A percentile compares a stretch with the other conserved stretches of the same genome.
Conservation (phyloP, 768 basidiomycete species). For the Coprinopsis strossmayeri region DNA sequence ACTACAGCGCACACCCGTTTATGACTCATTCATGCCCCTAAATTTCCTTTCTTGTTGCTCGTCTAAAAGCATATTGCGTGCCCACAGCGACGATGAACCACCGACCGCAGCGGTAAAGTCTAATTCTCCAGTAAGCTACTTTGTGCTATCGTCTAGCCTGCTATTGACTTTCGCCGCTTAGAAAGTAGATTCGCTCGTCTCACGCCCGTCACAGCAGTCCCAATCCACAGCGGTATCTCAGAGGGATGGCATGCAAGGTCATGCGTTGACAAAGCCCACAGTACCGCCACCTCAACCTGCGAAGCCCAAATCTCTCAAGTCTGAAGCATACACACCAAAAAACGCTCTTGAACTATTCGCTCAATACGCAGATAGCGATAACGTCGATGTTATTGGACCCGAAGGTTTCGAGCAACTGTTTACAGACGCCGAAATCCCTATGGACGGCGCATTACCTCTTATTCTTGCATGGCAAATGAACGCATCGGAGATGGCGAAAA, state of each 20-base stretch:
- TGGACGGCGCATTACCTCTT: slow-evolving; percentile 69
- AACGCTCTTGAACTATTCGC: slow-evolving; percentile 53
- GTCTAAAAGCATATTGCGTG: slow-evolving; percentile 44
- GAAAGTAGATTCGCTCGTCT: slow-evolving; percentile 6
- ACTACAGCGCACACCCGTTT: slow-evolving; percentile 13
- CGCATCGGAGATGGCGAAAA: slow-evolving; percentile 66
- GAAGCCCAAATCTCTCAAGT: slow-evolving; percentile 15
- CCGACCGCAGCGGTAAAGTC: slow-evolving; percentile 22
- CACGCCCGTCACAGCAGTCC: slow-evolving; percentile 5
- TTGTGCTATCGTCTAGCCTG: too few species aligned
- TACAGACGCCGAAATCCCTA: slow-evolving; percentile 57
- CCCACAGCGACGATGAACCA: slow-evolving; percentile 42
- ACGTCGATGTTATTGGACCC: slow-evolving; percentile 53
- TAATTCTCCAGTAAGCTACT: background rate
- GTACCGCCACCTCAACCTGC: slow-evolving; percentile 14
- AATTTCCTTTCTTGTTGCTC: slow-evolving; percentile 58
- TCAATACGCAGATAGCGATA: slow-evolving; percentile 52
- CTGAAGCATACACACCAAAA: slow-evolving; percentile 43
- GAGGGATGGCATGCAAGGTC: slow-evolving; percentile 3
- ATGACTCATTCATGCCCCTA: slow-evolving; percentile 49
- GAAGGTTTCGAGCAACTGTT: slow-evolving; percentile 72
- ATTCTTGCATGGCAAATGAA: slow-evolving; percentile 72
- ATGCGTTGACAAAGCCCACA: slow-evolving; percentile 6
- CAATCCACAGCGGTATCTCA: background rate
- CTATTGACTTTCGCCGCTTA: too few species aligned